These are phyloP conservation scores for Lactifluus volemus DNA, from an alignment of 768 basidiomycete species.

Conservation along the genomic window DNA sequence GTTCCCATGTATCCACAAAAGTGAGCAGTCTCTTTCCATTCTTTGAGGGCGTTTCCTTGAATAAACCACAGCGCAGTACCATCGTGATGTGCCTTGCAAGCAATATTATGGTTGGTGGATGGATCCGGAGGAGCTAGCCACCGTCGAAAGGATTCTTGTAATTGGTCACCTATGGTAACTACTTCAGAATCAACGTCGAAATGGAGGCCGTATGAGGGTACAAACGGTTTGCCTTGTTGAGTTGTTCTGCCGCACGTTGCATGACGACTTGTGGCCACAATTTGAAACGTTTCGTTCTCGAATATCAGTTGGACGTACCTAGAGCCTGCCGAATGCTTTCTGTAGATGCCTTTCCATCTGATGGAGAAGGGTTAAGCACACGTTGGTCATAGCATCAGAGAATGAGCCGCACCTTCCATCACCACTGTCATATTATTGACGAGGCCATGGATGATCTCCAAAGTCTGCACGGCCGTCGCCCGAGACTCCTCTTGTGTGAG, in stretches of 20 bases:
- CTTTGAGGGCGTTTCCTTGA: not conserved
- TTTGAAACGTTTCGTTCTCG: not conserved
- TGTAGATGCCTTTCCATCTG: not conserved
- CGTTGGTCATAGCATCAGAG: not conserved
- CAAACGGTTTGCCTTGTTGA: not conserved
- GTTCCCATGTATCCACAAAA: not conserved
- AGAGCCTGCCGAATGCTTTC: not conserved
- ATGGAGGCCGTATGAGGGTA: not conserved
- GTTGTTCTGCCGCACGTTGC: not conserved
- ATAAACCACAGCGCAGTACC: not conserved
- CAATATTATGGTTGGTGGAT: not conserved
- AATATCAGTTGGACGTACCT: not conserved
- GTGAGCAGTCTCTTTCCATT: not conserved
- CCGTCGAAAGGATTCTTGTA: not conserved
- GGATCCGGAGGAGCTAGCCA: not conserved
- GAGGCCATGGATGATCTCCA: not conserved
- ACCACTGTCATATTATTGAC: not conserved
- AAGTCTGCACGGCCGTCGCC: too few relatives aligned
- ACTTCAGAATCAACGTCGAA: not conserved
- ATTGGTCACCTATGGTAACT: not conserved
- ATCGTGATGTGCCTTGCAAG: not conserved
- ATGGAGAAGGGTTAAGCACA: not conserved
- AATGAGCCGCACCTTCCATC: not conserved
- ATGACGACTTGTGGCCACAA: not conserved
- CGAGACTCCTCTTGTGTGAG: too few relatives aligned